These are phyloP conservation scores for Rhizophagus sp. DNA, from an alignment of 192 early-diverging fungal species.

Conservation along the genomic window DNA sequence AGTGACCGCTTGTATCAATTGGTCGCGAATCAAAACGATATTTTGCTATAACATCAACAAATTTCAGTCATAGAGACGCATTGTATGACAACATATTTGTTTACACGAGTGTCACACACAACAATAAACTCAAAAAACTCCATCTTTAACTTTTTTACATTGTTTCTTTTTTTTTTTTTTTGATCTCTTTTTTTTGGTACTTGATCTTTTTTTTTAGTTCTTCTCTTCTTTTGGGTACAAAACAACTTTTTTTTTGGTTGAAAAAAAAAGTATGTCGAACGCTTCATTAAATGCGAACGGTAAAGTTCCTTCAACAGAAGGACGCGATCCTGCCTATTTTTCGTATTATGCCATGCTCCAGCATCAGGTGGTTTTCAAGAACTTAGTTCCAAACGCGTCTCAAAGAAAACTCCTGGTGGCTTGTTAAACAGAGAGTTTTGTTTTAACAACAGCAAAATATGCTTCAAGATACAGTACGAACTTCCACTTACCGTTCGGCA, in stretches of 20 bases:
- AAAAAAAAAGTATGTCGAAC: not conserved
- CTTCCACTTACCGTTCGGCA: constrained; percentile 91
- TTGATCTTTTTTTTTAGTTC: not conserved
- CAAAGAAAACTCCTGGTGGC: constrained; percentile 15
- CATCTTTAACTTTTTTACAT: too few relatives aligned
- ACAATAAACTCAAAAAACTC: too few relatives aligned
- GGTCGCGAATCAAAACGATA: too few relatives aligned
- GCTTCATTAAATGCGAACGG: constrained; percentile 5
- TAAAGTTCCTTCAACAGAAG: constrained; percentile 43
- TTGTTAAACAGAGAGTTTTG: constrained; percentile 37
- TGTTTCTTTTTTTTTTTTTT: too few relatives aligned
- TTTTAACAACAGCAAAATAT: constrained; percentile 89
- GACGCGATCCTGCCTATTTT: constrained; percentile 72
- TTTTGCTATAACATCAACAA: too few relatives aligned
- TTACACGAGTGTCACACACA: not conserved
- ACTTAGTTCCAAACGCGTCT: constrained; percentile 21
- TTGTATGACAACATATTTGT: constrained; percentile 7
- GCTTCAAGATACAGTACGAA: constrained; percentile 93
- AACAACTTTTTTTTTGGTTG: not conserved
- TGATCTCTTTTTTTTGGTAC: too few relatives aligned
- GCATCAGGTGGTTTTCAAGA: constrained; percentile 62
- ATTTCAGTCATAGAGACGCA: not conserved
- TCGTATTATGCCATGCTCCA: constrained; percentile 82
- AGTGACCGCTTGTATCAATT: too few relatives aligned
- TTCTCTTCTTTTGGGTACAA: not conserved